These are phyloP conservation scores for Phytophthora litchii DNA, from an alignment of 352 stramenopile species.

Conservation along the genomic window DNA sequence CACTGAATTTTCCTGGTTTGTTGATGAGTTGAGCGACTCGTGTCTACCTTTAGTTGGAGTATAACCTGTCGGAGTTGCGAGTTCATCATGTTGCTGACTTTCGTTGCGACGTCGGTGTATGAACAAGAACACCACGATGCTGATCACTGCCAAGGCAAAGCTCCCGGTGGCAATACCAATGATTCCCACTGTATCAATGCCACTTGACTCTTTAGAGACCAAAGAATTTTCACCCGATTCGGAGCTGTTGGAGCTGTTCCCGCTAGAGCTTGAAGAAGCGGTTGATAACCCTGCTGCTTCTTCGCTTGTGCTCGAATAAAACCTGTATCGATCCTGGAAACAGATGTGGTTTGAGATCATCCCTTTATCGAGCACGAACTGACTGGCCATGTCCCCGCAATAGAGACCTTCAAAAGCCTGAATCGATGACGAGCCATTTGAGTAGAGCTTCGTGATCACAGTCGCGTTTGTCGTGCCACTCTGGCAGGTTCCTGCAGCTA, in stretches of 20 bases:
- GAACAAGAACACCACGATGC: conserved; percentile 2
- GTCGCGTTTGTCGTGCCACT: conserved; percentile 20
- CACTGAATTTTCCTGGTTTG: conserved; percentile 4
- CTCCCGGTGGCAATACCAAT: conserved; percentile 8
- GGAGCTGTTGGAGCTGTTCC: not conserved
- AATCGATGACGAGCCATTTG: conserved; percentile 23
- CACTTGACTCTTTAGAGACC: not conserved
- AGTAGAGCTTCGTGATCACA: conserved; percentile 25
- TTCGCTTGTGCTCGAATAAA: conserved; percentile 14
- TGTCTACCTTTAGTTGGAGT: conserved; percentile 13
- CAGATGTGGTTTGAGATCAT: conserved; percentile 23
- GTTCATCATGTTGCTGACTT: conserved; percentile 2
- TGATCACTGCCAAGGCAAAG: conserved; percentile 6
- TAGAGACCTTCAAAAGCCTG: conserved; percentile 16
- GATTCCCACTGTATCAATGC: conserved; percentile 6
- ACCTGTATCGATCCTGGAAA: conserved; percentile 14
- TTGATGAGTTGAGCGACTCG: conserved; percentile 11
- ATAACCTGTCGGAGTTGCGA: conserved; percentile 7
- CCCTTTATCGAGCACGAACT: conserved; percentile 8
- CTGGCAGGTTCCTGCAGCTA: conserved; percentile 25
- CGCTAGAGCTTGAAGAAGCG: not conserved
- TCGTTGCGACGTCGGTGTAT: not conserved
- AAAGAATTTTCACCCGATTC: not conserved
- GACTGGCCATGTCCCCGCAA: conserved; percentile 3
- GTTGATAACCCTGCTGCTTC: conserved; percentile 5